These are phyloP conservation scores for Coemansia sp. DNA, from an alignment of 192 early-diverging fungal genomes.

Conservation along the genomic window DNA sequence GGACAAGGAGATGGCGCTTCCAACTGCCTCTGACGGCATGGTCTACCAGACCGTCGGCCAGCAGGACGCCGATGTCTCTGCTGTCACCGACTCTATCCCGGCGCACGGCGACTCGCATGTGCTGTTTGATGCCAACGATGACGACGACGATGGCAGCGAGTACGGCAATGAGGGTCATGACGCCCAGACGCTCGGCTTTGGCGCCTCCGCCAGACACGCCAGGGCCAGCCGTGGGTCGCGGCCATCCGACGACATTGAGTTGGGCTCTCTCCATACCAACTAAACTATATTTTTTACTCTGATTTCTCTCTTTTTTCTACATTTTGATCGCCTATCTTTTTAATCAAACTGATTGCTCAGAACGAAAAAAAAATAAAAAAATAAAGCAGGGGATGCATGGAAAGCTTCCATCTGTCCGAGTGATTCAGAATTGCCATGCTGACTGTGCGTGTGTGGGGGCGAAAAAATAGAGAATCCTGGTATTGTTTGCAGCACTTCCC, in stretches of 20 bases:
- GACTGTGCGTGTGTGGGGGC: too few relatives aligned
- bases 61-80: constrained; percentile 3
- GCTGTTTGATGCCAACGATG: constrained; percentile 35
- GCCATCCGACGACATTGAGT: constrained; percentile 42
- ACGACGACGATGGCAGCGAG: constrained; percentile 13
- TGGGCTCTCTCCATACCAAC: constrained; percentile 18
- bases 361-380: not conserved
- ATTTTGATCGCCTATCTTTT: not conserved
- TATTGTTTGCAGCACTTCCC: not conserved
- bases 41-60: constrained; percentile 37
- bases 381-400: not conserved
- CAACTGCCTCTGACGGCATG: constrained; percentile 26
- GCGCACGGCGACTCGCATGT: constrained; percentile 25
- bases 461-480: not conserved
- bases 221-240: constrained; percentile 10
- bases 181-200: not conserved
- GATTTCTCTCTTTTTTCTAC: not conserved
- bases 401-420: not conserved
- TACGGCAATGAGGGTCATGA: not conserved
- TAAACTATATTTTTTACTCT: not conserved
- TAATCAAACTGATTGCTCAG: not conserved
- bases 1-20: constrained; percentile 30
- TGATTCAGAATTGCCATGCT: too few relatives aligned
- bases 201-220: not conserved
- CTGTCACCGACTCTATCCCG: not conserved